Conservation (phyloP, 1,284 basidiomycete genomes). For the Trametes hirsuta region DNA sequence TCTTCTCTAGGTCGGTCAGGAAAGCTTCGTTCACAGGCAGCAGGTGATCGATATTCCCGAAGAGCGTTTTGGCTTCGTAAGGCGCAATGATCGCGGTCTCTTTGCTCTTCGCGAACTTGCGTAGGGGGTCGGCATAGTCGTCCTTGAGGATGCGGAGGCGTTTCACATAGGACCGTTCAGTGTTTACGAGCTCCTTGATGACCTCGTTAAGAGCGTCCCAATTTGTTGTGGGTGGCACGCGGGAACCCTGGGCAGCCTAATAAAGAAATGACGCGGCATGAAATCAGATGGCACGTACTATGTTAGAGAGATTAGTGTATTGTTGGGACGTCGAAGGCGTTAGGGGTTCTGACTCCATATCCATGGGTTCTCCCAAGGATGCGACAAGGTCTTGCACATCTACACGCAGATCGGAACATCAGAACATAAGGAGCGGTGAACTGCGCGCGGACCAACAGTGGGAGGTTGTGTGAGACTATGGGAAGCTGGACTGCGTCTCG, state of each 20-base stretch:
- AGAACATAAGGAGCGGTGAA: background rate
- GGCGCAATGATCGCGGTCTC: conserved; percentile 85
- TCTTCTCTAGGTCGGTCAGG: conserved; percentile 78
- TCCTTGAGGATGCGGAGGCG: conserved; percentile 74
- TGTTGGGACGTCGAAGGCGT: conserved; percentile 20
- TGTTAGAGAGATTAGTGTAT: conserved; percentile 15
- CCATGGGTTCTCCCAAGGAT: conserved; percentile 69
- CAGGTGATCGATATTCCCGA: conserved; percentile 92
- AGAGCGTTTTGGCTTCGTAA: conserved; percentile 92
- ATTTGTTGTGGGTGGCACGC: conserved; percentile 63
- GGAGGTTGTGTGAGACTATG: background rate
- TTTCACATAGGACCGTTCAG: conserved; percentile 79
- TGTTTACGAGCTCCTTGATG: conserved; percentile 76
- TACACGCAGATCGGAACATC: conserved; percentile 33
- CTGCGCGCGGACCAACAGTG: background rate
- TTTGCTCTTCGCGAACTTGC: conserved; percentile 82
- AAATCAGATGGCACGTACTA: conserved; percentile 16
- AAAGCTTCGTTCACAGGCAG: conserved; percentile 89
- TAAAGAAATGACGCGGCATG: background rate
- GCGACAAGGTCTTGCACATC: conserved; percentile 80
- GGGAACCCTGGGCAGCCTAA: conserved; percentile 30
- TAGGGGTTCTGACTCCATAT: conserved; percentile 36
- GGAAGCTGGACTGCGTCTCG: background rate
- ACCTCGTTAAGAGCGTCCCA: conserved; percentile 66
- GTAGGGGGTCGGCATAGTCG: conserved; percentile 89